Evolutionary conservation across 139 green algal genomes (phyloP), one percentile per base, ranked within the genome.

Genomic region (Protoeuglena noctilucae): DNA sequence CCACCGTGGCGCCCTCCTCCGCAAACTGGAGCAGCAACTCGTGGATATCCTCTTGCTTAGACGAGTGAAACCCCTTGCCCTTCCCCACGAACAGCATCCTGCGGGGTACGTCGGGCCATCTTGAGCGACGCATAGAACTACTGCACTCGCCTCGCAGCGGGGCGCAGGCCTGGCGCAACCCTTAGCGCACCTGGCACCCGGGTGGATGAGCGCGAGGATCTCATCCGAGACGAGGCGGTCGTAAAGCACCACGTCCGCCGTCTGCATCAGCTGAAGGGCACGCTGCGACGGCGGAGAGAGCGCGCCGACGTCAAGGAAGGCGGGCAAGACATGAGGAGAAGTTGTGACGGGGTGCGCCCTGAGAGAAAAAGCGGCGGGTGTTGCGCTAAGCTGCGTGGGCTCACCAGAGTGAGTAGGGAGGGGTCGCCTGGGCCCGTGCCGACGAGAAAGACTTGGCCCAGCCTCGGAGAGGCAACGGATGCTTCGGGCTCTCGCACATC

Each of bases 71-170:
- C 57, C 88, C 81, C 3, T 56, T 50, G 51, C 89, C 64, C 78
- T 99, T 99, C 50, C 92, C 92, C 34, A 97, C 92, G 51, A 96
- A 97, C 43, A 99, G 72, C 82, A 96, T 90, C 19, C 75, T 64
- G n/a, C n/a, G n/a, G n/a, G n/a, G n/a, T n/a, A n/a, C n/a, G n/a
- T n/a, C n/a, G n/a, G n/a, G n/a, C n/a, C n/a, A n/a, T n/a, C n/a
- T n/a, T n/a, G n/a, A n/a, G n/a, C n/a, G n/a, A n/a, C n/a, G n/a
- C n/a, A n/a, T n/a, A n/a, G n/a, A n/a, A n/a, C n/a, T n/a, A n/a
- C n/a, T n/a, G n/a, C n/a, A n/a, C n/a, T n/a, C n/a, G n/a, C n/a
- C n/a, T n/a, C n/a, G n/a, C n/a, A n/a, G n/a, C n/a, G n/a, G n/a
- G n/a, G n/a, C n/a, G n/a, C n/a, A n/a, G n/a, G n/a, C n/a, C n/a